These are phyloP conservation scores for Aspergillus hortae DNA, from an alignment of 2,329 filamentous ascomycete genomes.

Conservation along the genomic window DNA sequence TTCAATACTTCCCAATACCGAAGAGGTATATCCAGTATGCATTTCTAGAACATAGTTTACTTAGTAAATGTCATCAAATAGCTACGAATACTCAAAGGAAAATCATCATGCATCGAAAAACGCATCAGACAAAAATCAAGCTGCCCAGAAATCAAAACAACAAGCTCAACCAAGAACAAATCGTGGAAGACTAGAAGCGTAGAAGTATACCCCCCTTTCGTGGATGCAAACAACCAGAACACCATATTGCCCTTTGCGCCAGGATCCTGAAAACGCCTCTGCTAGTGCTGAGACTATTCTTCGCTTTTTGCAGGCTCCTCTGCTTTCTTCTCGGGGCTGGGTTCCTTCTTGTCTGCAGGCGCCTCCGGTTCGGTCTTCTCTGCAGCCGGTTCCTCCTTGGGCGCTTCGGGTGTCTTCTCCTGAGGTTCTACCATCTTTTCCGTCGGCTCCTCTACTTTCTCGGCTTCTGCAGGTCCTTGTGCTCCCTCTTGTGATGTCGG, in stretches of 20 bases:
- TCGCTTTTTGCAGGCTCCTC: constrained; percentile 32
- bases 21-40: not conserved
- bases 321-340: constrained; percentile 20
- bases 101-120: not conserved
- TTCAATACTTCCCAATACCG: not conserved
- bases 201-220: constrained; percentile 6
- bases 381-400: constrained; percentile 12
- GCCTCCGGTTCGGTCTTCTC: constrained; percentile 10
- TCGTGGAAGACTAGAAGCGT: not conserved
- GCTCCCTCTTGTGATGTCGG: constrained; percentile 10
- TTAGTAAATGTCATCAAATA: not conserved
- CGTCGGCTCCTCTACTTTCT: constrained; percentile 9
- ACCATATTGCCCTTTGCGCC: constrained; percentile 37
- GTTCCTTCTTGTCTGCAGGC: constrained; percentile 19
- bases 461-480: constrained; percentile 10
- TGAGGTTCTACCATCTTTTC: constrained; percentile 9
- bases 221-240: constrained; percentile 27
- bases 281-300: constrained; percentile 17
- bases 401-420: constrained; percentile 12
- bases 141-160: not conserved
- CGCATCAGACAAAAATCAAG: not conserved
- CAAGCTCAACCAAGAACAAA: not conserved
- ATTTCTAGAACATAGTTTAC: not conserved
- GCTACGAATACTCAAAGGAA: not conserved
- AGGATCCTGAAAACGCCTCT: constrained; percentile 24